Conservation (phyloP, 768 basidiomycete genomes). For the Glaciozyma martinii region DNA sequence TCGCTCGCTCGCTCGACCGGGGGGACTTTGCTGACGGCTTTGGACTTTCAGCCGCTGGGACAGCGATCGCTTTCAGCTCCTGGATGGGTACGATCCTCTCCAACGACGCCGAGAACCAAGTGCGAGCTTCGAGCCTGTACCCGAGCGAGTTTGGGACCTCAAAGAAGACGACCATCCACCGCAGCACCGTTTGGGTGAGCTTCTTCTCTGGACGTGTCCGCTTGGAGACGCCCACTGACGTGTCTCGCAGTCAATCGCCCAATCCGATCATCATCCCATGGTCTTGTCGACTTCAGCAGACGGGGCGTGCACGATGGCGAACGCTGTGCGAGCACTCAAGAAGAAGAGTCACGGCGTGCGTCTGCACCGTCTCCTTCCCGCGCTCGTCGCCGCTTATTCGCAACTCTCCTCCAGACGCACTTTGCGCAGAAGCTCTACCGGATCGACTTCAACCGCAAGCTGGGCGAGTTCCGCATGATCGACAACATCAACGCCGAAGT, state of each 20-base stretch:
- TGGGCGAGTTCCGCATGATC: slow-evolving; percentile 73
- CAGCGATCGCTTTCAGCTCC: too few relatives aligned
- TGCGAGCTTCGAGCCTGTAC: slow-evolving; percentile 64
- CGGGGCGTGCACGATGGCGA: slow-evolving; percentile 47
- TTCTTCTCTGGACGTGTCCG: neutral
- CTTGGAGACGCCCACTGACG: neutral
- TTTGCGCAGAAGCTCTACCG: slow-evolving; percentile 59
- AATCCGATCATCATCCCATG: slow-evolving; percentile 81
- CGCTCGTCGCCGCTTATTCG: neutral
- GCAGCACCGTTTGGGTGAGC: slow-evolving; percentile 75
- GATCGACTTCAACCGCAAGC: slow-evolving; percentile 72
- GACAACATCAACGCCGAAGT: slow-evolving; percentile 73
- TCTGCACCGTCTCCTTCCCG: neutral
- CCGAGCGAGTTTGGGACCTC: slow-evolving; percentile 66
- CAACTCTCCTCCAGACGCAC: slow-evolving; percentile 49
- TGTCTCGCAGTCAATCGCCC: slow-evolving; percentile 51
- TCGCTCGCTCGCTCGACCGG: neutral
- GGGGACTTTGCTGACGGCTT: slow-evolving; percentile 38
- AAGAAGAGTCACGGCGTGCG: slow-evolving; percentile 16
- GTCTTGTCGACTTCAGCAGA: slow-evolving; percentile 74
- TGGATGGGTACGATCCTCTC: slow-evolving; percentile 37
- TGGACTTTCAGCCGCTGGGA: too few relatives aligned
- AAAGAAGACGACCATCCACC: slow-evolving; percentile 60
- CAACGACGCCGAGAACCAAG: slow-evolving; percentile 72
- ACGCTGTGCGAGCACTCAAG: slow-evolving; percentile 22